phyloP scores from a whole-genome alignment of 2,329 filamentous ascomycete species.

The Blastomyces emzantsi region DNA sequence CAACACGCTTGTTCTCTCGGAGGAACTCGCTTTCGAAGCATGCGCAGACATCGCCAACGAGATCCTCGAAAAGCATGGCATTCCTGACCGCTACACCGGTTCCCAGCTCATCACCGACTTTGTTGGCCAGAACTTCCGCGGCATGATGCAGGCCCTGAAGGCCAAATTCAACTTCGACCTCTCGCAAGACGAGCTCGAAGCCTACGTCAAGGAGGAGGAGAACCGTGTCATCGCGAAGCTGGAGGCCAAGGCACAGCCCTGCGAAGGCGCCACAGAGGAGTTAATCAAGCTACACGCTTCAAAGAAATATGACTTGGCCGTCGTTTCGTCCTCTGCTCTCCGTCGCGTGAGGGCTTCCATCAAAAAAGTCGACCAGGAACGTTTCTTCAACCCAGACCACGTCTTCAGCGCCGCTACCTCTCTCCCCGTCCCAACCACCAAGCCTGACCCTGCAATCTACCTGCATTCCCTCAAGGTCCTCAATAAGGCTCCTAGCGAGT shows the following conservation, averaged over 20 bases:
- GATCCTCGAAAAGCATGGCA: conserved; percentile 59
- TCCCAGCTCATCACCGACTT: conserved; percentile 74
- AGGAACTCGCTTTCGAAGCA: conserved; percentile 83
- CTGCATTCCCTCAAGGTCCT: conserved; percentile 65
- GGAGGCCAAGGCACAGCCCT: conserved; percentile 56
- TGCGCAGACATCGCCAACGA: conserved; percentile 84
- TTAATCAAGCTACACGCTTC: conserved; percentile 55
- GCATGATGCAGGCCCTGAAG: conserved; percentile 73
- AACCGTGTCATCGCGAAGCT: conserved; percentile 77
- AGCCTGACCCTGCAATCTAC: conserved; percentile 88
- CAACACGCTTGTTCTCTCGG: conserved; percentile 90
- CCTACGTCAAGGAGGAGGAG: conserved; percentile 68
- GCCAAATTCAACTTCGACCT: conserved; percentile 67
- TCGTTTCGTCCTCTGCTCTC: conserved; percentile 73
- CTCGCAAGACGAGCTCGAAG: conserved; percentile 57
- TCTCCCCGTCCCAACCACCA: conserved; percentile 69
- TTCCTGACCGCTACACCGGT: conserved; percentile 64
- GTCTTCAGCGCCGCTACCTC: conserved; percentile 78
- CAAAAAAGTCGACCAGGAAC: conserved; percentile 67
- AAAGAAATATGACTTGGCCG: conserved; percentile 62
- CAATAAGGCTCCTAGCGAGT: conserved; percentile 61
- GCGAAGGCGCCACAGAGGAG: conserved; percentile 57
- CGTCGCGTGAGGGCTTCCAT: conserved; percentile 69
- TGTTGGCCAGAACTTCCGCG: conserved; percentile 89
- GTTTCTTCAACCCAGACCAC: conserved; percentile 66